phyloP scores from a whole-genome alignment of 2,329 filamentous ascomycete species.

The Phymatotrichopsis omnivora region DNA sequence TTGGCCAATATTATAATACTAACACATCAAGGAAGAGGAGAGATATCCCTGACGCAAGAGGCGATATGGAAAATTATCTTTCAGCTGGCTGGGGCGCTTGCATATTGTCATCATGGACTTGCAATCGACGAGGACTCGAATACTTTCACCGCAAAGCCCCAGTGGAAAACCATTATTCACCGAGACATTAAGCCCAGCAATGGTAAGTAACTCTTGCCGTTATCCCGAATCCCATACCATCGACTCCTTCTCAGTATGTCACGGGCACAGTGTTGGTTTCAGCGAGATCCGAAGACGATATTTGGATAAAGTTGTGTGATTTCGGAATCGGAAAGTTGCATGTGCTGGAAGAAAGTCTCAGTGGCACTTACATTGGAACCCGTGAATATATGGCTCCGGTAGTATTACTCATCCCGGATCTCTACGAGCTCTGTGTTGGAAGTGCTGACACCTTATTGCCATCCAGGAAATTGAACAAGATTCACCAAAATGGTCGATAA shows the following conservation, averaged over 20 bases:
- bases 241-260: background rate
- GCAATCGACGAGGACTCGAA: background rate
- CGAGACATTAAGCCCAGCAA: constrained; percentile 8
- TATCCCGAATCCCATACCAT: background rate
- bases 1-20: no score
- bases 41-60: constrained; percentile 1
- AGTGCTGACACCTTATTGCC: background rate
- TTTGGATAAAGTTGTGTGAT: constrained; percentile 9
- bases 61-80: constrained; percentile 2
- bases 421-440: no score
- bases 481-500: constrained; percentile 5
- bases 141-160: background rate
- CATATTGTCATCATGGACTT: constrained; percentile 7
- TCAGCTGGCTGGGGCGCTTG: constrained; percentile 3
- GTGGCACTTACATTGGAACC: no score
- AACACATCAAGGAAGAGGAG: background rate
- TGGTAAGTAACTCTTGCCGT: background rate
- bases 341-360: no score
- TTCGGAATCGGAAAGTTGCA: constrained; percentile 6
- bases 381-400: no score
- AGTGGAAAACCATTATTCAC: constrained; percentile 7
- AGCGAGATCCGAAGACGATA: no score
- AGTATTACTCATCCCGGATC: no score
- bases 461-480: constrained; percentile 4
- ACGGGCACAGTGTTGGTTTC: constrained; percentile 7